phyloP scores from a whole-genome alignment of 495 filamentous ascomycete genomes.

The Hapsidospora chrysogenum region DNA sequence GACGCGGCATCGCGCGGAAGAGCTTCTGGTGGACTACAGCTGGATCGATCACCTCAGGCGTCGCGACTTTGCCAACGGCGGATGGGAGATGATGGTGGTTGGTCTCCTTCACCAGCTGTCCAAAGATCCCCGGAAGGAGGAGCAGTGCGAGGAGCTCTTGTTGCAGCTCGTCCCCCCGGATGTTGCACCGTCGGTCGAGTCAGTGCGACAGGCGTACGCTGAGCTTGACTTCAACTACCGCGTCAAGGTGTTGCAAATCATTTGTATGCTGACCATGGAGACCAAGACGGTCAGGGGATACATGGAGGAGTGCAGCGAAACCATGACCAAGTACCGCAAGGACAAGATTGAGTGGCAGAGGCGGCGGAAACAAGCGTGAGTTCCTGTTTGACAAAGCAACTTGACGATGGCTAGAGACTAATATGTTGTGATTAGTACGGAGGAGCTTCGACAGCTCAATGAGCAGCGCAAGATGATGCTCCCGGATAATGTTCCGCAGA shows the following conservation, averaged over 20 bases:
- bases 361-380: slow-evolving; percentile 67
- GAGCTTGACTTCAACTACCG: slow-evolving; percentile 68
- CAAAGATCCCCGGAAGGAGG: slow-evolving; percentile 46
- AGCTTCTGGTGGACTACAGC: slow-evolving; percentile 52
- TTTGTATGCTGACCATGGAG: slow-evolving; percentile 73
- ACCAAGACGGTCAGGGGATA: slow-evolving; percentile 73
- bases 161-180: slow-evolving; percentile 62
- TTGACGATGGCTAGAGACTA: no score
- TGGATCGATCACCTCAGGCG: slow-evolving; percentile 76
- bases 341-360: slow-evolving; percentile 89
- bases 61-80: slow-evolving; percentile 77
- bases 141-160: slow-evolving; percentile 64
- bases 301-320: slow-evolving; percentile 75
- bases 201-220: slow-evolving; percentile 51
- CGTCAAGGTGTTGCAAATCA: slow-evolving; percentile 63
- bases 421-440: slow-evolving; percentile 36
- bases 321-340: slow-evolving; percentile 86
- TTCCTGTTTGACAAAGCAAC: no score
- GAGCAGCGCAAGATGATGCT: slow-evolving; percentile 77
- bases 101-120: slow-evolving; percentile 77
- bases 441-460: slow-evolving; percentile 66
- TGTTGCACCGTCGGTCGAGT: slow-evolving; percentile 53
- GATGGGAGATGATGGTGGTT: slow-evolving; percentile 81
- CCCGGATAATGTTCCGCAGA: slow-evolving; percentile 58
- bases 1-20: slow-evolving; percentile 55